phyloP scores from a whole-genome alignment of 2,329 filamentous ascomycete species.

The Aspergillus sp. region DNA sequence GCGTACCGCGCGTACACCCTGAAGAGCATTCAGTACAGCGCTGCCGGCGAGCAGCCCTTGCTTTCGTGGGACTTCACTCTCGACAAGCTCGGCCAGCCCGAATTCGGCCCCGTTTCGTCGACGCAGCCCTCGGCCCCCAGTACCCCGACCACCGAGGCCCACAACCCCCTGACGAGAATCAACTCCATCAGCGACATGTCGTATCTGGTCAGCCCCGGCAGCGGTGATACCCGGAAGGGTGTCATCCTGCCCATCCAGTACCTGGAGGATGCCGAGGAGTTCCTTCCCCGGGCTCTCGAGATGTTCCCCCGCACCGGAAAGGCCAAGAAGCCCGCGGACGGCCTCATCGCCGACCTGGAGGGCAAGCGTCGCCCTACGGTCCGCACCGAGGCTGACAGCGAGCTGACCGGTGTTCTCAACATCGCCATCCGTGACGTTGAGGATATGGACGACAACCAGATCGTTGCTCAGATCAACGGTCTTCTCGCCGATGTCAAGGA shows the following conservation, averaged over 20 bases:
- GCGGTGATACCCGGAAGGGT: slow-evolving; percentile 78
- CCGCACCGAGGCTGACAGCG: slow-evolving; percentile 62
- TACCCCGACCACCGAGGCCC: slow-evolving; percentile 62
- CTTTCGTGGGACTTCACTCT: slow-evolving; percentile 96
- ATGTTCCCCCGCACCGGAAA: slow-evolving; percentile 65
- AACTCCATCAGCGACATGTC: slow-evolving; percentile 97
- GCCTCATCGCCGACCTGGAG: slow-evolving; percentile 70
- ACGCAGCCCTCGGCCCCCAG: slow-evolving; percentile 81
- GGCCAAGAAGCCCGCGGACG: slow-evolving; percentile 57
- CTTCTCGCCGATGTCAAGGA: slow-evolving; percentile 79
- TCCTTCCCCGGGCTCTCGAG: slow-evolving; percentile 79
- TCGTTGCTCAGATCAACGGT: slow-evolving; percentile 69
- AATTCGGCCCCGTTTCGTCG: slow-evolving; percentile 76
- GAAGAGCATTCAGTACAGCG: slow-evolving; percentile 84
- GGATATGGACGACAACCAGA: slow-evolving; percentile 76
- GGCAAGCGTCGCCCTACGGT: slow-evolving; percentile 65
- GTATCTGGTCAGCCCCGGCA: slow-evolving; percentile 70
- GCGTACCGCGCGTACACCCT: slow-evolving; percentile 95
- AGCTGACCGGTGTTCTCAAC: slow-evolving; percentile 89
- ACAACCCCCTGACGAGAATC: slow-evolving; percentile 72
- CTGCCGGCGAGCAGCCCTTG: slow-evolving; percentile 66
- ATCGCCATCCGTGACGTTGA: slow-evolving; percentile 88
- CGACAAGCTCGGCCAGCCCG: slow-evolving; percentile 86
- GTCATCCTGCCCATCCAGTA: slow-evolving; percentile 92
- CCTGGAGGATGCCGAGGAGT: slow-evolving; percentile 89